Conservation (phyloP, 352 stramenopile genomes). For the Aphanomyces cochlioides region DNA sequence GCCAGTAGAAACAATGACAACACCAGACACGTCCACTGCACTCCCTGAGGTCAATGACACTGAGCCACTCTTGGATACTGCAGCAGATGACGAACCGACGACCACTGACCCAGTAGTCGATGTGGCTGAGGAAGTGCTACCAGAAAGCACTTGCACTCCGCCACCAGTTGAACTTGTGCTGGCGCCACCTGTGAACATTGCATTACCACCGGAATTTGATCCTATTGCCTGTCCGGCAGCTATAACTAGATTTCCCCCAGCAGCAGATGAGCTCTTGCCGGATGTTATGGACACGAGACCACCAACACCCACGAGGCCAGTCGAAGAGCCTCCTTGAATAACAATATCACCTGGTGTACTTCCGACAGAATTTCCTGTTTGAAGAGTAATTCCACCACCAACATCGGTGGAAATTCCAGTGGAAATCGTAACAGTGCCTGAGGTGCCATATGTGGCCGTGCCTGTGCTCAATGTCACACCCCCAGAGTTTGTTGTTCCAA, state of each 20-base stretch:
- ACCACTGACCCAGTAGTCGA: background rate
- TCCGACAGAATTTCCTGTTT: background rate
- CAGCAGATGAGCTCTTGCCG: background rate
- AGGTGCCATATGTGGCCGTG: background rate
- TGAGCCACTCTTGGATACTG: slow-evolving; percentile 2
- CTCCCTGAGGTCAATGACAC: background rate
- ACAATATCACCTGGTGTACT: background rate
- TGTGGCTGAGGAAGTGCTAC: background rate
- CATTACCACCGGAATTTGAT: background rate
- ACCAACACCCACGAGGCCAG: background rate
- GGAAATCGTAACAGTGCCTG: background rate
- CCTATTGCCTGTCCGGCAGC: background rate
- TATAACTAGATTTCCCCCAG: background rate
- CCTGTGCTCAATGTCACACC: background rate
- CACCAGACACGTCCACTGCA: slow-evolving; percentile 1
- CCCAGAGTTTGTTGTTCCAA: background rate
- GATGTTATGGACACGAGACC: background rate
- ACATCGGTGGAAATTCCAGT: background rate
- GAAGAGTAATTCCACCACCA: background rate
- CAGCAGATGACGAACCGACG: background rate
- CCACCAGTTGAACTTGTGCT: background rate
- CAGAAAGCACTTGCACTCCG: slow-evolving; percentile 3
- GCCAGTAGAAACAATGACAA: slow-evolving; percentile 1
- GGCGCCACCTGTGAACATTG: background rate
- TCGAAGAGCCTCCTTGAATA: slow-evolving; percentile 1